Percentiles rank a stretch among this genome's conserved stretches.
phyloP scores from a whole-genome alignment of 2,329 filamentous ascomycete species.

The Colletotrichum lindemuthianum region DNA sequence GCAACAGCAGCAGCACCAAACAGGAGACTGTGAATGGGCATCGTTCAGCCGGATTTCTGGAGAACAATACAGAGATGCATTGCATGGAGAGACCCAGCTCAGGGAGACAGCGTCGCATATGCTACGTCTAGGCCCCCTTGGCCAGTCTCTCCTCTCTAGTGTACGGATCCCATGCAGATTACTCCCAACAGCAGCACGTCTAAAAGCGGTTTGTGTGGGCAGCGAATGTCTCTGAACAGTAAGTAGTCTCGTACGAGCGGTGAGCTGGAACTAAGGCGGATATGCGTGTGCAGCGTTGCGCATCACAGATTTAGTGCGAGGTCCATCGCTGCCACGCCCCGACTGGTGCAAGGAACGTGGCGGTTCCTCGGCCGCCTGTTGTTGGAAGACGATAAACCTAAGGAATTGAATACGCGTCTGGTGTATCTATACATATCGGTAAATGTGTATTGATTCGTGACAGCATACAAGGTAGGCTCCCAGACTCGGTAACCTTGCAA shows the following conservation, averaged over 20 bases:
- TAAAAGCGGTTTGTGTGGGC: conserved; percentile 23
- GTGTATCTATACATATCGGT: too few relatives aligned
- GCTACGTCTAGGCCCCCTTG: conserved; percentile 29
- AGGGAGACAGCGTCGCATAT: conserved; percentile 24
- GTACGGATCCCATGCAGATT: conserved; percentile 30
- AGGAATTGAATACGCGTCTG: too few relatives aligned
- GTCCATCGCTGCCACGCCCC: conserved; percentile 30
- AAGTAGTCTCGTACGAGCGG: conserved; percentile 21
- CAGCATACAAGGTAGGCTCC: conserved; percentile 6
- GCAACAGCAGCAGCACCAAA: too few relatives aligned
- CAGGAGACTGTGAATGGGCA: neutral
- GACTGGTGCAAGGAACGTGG: conserved; percentile 35
- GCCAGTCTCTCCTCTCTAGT: neutral
- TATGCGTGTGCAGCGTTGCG: conserved; percentile 36
- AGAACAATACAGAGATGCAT: conserved; percentile 7
- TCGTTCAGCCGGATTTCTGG: conserved; percentile 15
- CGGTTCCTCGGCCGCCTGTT: conserved; percentile 16
- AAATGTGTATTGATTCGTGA: too few relatives aligned
- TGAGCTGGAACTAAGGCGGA: conserved; percentile 35
- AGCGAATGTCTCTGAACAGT: neutral
- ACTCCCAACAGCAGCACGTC: conserved; percentile 23
- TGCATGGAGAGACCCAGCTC: conserved; percentile 34
- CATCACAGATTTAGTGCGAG: conserved; percentile 36
- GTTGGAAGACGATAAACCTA: conserved; percentile 31
- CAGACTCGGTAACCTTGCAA: conserved; percentile 19